Evolutionary conservation across 2,329 filamentous ascomycete genomes (phyloP).

Genomic region (Coniochaeta sp.): DNA sequence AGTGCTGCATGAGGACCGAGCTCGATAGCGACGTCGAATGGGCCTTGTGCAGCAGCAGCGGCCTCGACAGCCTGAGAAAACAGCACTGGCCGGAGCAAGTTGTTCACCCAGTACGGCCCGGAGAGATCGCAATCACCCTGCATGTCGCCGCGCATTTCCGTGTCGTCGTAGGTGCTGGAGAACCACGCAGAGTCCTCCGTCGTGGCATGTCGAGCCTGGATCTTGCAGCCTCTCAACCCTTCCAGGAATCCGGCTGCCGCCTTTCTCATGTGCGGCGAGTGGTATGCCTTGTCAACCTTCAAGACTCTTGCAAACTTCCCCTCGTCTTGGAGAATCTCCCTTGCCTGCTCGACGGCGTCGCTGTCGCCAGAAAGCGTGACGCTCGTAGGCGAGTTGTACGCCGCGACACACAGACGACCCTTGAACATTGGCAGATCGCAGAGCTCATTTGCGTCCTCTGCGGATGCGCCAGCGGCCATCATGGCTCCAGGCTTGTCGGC

Average conservation of each 20-base stretch:
- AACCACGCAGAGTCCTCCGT: slow-evolving; percentile 1
- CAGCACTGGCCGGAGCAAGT: slow-evolving; percentile 7
- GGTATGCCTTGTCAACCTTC: slow-evolving; percentile 20
- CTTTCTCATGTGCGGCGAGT: slow-evolving; percentile 20
- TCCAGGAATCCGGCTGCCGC: slow-evolving; percentile 10
- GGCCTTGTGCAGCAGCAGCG: not conserved
- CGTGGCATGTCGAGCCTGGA: not conserved
- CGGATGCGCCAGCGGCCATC: slow-evolving; percentile 34
- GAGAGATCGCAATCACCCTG: not conserved
- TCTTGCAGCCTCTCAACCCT: not conserved
- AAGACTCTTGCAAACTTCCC: slow-evolving; percentile 12
- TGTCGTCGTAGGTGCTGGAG: slow-evolving; percentile 4
- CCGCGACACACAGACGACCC: slow-evolving; percentile 22
- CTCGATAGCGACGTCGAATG: slow-evolving; percentile 7
- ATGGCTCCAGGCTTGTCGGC: slow-evolving; percentile 29
- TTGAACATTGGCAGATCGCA: slow-evolving; percentile 14
- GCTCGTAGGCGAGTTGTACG: slow-evolving; percentile 26
- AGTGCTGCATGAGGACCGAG: slow-evolving; percentile 11
- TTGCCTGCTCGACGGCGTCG: slow-evolving; percentile 9
- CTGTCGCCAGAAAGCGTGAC: slow-evolving; percentile 28
- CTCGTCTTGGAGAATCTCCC: slow-evolving; percentile 8
- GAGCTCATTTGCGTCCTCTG: slow-evolving; percentile 25
- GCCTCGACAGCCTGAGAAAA: slow-evolving; percentile 6
- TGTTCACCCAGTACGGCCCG: slow-evolving; percentile 10
- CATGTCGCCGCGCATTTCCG: not conserved